A percentile compares a stretch with the other conserved stretches of the same genome.
These are phyloP conservation scores for Metschnikowia gelsemii DNA, from an alignment of 805 yeast species.

Conservation along the genomic window DNA sequence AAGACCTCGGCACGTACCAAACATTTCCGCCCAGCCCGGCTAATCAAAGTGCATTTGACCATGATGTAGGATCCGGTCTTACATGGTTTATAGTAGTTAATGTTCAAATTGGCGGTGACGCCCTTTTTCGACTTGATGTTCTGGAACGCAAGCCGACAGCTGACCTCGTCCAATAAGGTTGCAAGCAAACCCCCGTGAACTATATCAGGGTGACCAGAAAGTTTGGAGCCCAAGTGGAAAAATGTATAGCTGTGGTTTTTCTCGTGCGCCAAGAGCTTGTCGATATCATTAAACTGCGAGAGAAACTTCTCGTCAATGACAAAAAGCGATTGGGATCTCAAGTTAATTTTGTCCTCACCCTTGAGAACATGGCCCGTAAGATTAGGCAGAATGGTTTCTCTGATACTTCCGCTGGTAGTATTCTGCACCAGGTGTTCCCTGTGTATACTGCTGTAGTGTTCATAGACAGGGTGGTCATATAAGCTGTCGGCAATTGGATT, in stretches of 20 bases:
- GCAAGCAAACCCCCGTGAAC: constrained; percentile 47
- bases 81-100: constrained; percentile 40
- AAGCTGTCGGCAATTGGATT: constrained; percentile 9
- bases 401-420: constrained; percentile 18
- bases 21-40: constrained; percentile 40
- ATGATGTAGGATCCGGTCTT: constrained; percentile 31
- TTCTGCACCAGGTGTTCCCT: constrained; percentile 15
- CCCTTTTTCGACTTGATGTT: constrained; percentile 40
- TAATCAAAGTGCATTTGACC: constrained; percentile 33
- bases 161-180: constrained; percentile 42
- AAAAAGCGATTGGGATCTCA: constrained; percentile 33
- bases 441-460: constrained; percentile 15
- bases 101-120: constrained; percentile 45
- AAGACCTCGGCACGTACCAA: constrained; percentile 38
- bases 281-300: constrained; percentile 25
- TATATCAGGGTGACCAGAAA: constrained; percentile 41
- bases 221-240: constrained; percentile 37
- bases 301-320: constrained; percentile 35
- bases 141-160: constrained; percentile 44
- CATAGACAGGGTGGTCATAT: constrained; percentile 16
- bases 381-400: constrained; percentile 33
- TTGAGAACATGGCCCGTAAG: constrained; percentile 37
- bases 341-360: constrained; percentile 36
- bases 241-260: constrained; percentile 38
- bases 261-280: constrained; percentile 12